These are phyloP conservation scores for Lipomyces sp. DNA, from an alignment of 805 yeast genomes.

Conservation along the genomic window DNA sequence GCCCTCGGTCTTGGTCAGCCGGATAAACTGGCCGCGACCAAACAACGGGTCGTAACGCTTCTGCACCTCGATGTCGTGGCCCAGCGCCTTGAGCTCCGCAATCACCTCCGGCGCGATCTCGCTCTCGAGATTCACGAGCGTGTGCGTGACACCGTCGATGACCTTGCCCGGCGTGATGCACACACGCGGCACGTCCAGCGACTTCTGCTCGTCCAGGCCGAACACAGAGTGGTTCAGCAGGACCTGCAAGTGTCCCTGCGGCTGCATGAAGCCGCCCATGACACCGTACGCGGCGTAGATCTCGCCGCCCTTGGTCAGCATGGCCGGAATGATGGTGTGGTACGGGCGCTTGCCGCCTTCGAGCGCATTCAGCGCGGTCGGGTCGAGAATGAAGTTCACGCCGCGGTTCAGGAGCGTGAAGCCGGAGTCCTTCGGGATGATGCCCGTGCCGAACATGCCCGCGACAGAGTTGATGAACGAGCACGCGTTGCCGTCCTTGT, in stretches of 20 bases:
- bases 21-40: constrained; percentile 67
- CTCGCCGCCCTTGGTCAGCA: constrained; percentile 57
- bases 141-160: constrained; percentile 50
- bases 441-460: constrained; percentile 65
- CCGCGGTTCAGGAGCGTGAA: constrained; percentile 76
- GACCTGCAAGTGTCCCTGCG: constrained; percentile 80
- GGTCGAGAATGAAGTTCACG: constrained; percentile 62
- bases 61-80: constrained; percentile 52
- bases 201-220: constrained; percentile 66
- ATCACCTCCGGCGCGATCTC: constrained; percentile 52
- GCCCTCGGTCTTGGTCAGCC: constrained; percentile 37
- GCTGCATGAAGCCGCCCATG: constrained; percentile 87
- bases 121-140: constrained; percentile 62
- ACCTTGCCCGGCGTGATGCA: constrained; percentile 67
- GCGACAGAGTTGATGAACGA: constrained; percentile 77
- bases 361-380: constrained; percentile 55
- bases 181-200: constrained; percentile 72
- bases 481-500: constrained; percentile 70
- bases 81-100: constrained; percentile 48
- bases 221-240: constrained; percentile 61
- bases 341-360: constrained; percentile 73
- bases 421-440: constrained; percentile 57
- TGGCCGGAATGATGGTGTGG: constrained; percentile 80
- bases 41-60: constrained; percentile 30
- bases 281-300: constrained; percentile 74